Conservation (phyloP, 164 flowering plant genomes). For the Dillenia turbinata region DNA sequence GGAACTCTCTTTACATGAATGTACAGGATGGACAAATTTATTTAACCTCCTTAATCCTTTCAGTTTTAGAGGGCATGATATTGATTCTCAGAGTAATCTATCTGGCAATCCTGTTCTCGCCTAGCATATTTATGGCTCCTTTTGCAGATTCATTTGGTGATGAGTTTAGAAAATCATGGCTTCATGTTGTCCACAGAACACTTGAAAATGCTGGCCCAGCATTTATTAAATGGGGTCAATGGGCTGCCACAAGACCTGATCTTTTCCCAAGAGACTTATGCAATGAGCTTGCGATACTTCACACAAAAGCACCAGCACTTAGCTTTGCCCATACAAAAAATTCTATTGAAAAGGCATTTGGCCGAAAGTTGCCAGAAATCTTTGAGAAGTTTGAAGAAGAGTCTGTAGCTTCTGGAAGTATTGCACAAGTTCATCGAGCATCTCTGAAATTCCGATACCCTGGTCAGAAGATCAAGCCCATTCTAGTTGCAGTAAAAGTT, state of each 20-base stretch:
- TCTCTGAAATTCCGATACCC: conserved; percentile 50
- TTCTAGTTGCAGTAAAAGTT: conserved; percentile 81
- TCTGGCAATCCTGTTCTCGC: conserved; percentile 57
- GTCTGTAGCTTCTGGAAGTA: conserved; percentile 87
- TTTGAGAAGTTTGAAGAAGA: conserved; percentile 74
- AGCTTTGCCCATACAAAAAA: conserved; percentile 54
- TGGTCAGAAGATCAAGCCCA: conserved; percentile 48
- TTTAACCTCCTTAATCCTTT: conserved; percentile 36
- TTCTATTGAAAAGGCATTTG: conserved; percentile 68
- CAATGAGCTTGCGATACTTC: conserved; percentile 60
- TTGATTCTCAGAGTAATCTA: conserved; percentile 50
- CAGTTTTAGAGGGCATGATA: conserved; percentile 43
- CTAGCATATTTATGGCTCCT: conserved; percentile 63
- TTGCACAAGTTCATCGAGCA: conserved; percentile 86
- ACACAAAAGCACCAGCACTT: conserved; percentile 68
- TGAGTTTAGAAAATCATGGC: conserved; percentile 57
- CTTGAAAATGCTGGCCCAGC: conserved; percentile 86
- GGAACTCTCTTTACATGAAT: conserved; percentile 38
- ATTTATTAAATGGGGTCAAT: conserved; percentile 90
- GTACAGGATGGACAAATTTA: conserved; percentile 52
- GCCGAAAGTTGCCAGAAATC: conserved; percentile 59
- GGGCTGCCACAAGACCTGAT: conserved; percentile 90
- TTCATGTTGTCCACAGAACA: conserved; percentile 45
- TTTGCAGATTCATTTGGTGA: conserved; percentile 52
- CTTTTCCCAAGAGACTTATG: conserved; percentile 73